Percentiles rank a stretch among this genome's conserved stretches.
Conservation (phyloP, 495 filamentous ascomycete genomes). For the Annulohypoxylon moriforme region DNA sequence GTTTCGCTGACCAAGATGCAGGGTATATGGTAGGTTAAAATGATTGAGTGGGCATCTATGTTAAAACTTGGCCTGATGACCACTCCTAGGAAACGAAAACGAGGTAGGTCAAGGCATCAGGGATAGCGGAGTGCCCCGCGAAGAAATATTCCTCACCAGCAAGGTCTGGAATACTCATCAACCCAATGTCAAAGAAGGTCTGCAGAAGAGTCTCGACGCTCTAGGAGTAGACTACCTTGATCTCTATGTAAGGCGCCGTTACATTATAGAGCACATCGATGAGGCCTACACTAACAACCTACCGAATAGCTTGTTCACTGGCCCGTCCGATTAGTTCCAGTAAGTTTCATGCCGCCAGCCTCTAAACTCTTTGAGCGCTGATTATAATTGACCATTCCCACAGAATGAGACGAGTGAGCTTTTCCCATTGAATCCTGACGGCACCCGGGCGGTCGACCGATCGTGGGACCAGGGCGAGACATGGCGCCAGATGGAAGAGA, state of each 20-base stretch:
- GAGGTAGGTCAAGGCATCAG: not conserved
- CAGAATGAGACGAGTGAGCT: not conserved
- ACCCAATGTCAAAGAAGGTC: not conserved
- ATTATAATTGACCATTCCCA: not conserved
- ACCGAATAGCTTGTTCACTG: not conserved
- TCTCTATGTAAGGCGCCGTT: not conserved
- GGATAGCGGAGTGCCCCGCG: not conserved
- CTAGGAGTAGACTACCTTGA: not conserved
- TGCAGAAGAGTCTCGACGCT: not conserved
- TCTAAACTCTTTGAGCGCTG: not conserved
- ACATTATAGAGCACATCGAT: not conserved
- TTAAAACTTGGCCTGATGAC: not conserved
- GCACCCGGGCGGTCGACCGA: not conserved
- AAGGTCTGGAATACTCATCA: not conserved
- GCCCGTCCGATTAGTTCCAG: not conserved
- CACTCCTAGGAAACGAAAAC: not conserved
- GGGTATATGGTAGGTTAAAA: not conserved
- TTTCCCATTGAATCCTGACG: not conserved
- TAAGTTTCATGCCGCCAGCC: not conserved
- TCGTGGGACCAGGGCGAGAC: not conserved
- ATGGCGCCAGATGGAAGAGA: not conserved
- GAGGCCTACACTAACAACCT: not conserved
- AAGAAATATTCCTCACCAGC: not conserved
- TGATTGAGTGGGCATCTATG: not conserved
- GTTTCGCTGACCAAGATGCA: not conserved